Conservation (phyloP, 2,329 filamentous ascomycete genomes). For the Plectosphaerella cucumerina region DNA sequence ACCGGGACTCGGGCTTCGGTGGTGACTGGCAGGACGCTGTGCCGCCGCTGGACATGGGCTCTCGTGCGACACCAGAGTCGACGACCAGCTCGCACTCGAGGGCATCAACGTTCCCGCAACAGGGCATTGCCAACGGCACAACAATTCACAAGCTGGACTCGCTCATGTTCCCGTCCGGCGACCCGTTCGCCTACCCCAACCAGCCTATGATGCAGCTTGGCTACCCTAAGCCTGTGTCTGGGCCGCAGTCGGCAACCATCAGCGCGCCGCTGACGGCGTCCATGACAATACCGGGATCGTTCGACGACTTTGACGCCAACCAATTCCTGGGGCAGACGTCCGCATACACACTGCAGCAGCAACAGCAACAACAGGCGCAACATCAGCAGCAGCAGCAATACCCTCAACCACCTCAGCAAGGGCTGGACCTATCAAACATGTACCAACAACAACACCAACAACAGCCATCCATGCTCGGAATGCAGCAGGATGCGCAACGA, state of each 20-base stretch:
- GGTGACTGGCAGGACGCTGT: slow-evolving; percentile 40
- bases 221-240: slow-evolving; percentile 21
- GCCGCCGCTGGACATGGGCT: slow-evolving; percentile 36
- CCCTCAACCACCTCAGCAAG: slow-evolving; percentile 12
- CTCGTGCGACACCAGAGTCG: slow-evolving; percentile 37
- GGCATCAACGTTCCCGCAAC: slow-evolving; percentile 19
- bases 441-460: slow-evolving; percentile 6
- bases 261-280: slow-evolving; percentile 30
- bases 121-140: slow-evolving; percentile 29
- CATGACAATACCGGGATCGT: slow-evolving; percentile 48
- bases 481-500: slow-evolving; percentile 9
- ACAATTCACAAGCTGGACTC: slow-evolving; percentile 66
- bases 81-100: slow-evolving; percentile 30
- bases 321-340: slow-evolving; percentile 63
- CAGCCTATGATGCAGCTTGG: slow-evolving; percentile 64
- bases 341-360: slow-evolving; percentile 61
- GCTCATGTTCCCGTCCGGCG: slow-evolving; percentile 76
- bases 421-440: slow-evolving; percentile 11
- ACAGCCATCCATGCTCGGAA: slow-evolving; percentile 7
- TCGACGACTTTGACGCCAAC: slow-evolving; percentile 69
- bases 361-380: slow-evolving; percentile 24
- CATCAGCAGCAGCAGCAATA: slow-evolving; percentile 22
- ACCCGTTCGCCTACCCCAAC: slow-evolving; percentile 76
- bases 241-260: slow-evolving; percentile 22
- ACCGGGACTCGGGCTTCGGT: slow-evolving; percentile 30